Conservation (phyloP, 179 eudicot species). For the Spinacia oleracea region DNA sequence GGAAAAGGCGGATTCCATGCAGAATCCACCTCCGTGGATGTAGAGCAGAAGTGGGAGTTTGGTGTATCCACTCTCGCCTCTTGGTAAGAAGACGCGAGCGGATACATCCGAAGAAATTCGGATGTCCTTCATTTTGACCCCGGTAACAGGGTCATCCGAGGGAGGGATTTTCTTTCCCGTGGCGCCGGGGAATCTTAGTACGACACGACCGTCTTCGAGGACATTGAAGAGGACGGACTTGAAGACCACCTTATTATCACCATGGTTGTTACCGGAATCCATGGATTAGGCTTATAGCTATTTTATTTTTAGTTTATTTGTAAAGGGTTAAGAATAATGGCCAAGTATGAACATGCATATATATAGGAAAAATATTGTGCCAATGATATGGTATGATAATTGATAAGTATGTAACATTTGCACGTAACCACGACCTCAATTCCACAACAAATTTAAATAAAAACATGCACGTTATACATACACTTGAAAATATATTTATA, state of each 20-base stretch:
- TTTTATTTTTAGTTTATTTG: background rate
- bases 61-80: background rate
- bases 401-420: too few relatives aligned
- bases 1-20: slow-evolving; percentile 39
- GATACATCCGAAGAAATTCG: slow-evolving; percentile 19
- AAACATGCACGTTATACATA: too few relatives aligned
- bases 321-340: background rate
- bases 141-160: slow-evolving; percentile 21
- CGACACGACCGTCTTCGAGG: slow-evolving; percentile 15
- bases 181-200: background rate
- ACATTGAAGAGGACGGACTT: slow-evolving; percentile 11
- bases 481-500: too few relatives aligned
- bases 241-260: background rate
- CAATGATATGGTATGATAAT: too few relatives aligned
- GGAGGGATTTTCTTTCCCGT: slow-evolving; percentile 14
- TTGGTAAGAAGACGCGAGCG: slow-evolving; percentile 35
- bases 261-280: background rate
- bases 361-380: too few relatives aligned
- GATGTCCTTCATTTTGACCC: slow-evolving; percentile 32
- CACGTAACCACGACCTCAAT: too few relatives aligned
- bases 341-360: background rate
- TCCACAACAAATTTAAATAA: too few relatives aligned
- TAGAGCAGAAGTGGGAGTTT: slow-evolving; percentile 38
- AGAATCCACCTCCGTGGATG: slow-evolving; percentile 49
- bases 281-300: background rate